Percentiles rank a stretch among this genome's conserved stretches.
Conservation (phyloP, 208 protist species). For the Wallacemonas sp. region DNA sequence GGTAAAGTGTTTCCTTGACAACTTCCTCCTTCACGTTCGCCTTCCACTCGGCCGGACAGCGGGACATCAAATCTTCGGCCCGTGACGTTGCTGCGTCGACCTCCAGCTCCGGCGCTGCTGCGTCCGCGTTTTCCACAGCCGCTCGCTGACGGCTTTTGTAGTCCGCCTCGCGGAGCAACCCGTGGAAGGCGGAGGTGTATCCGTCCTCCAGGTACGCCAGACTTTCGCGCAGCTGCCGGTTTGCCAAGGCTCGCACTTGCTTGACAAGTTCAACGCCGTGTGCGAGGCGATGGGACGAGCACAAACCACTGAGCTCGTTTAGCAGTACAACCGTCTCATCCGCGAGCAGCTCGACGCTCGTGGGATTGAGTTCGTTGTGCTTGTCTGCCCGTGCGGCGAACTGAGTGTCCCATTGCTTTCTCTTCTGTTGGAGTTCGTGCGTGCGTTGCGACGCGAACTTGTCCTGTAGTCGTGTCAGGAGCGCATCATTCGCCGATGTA, state of each 20-base stretch:
- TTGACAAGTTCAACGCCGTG: conserved; percentile 45
- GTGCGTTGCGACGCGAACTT: conserved; percentile 52
- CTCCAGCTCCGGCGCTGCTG: not conserved
- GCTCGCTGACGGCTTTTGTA: not conserved
- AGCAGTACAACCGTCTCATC: conserved; percentile 61
- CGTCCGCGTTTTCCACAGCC: not conserved
- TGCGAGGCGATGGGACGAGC: conserved; percentile 25
- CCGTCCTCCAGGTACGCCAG: conserved; percentile 68
- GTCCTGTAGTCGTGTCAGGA: conserved; percentile 48
- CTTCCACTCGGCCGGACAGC: conserved; percentile 30
- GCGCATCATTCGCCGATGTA: conserved; percentile 21
- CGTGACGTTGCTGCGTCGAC: not conserved
- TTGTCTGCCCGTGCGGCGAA: conserved; percentile 36
- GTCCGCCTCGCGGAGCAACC: conserved; percentile 34
- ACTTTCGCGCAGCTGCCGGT: conserved; percentile 68
- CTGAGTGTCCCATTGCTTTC: conserved; percentile 43
- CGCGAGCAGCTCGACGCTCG: conserved; percentile 69
- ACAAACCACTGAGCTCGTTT: conserved; percentile 56
- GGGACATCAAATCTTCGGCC: conserved; percentile 1
- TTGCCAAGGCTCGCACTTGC: conserved; percentile 52
- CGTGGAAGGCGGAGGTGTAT: conserved; percentile 76
- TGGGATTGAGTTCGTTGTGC: conserved; percentile 45
- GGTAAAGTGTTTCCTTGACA: conserved; percentile 19
- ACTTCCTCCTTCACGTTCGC: conserved; percentile 16
- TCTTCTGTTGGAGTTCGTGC: conserved; percentile 32